A percentile compares a stretch with the other conserved stretches of the same genome.
phyloP scores from a whole-genome alignment of 2,329 filamentous ascomycete genomes.

The Podosphaera fusca region DNA sequence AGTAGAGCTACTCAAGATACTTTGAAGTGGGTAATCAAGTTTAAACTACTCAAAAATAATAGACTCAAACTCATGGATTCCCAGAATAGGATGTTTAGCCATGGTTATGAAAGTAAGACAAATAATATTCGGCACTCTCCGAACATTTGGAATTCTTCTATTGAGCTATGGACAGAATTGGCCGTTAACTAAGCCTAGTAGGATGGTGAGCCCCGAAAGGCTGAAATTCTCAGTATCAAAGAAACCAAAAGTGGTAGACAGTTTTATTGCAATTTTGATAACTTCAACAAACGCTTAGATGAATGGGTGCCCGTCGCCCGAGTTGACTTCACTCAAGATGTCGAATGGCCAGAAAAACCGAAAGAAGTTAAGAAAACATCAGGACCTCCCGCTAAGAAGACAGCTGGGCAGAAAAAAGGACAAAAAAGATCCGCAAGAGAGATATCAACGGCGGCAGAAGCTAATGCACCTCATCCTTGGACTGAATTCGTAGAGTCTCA shows the following conservation, averaged over 20 bases:
- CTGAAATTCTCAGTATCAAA: constrained; percentile 87
- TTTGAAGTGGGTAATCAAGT: constrained; percentile 34
- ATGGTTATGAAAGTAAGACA: constrained; percentile 17
- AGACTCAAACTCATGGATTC: constrained; percentile 5
- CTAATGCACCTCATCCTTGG: constrained; percentile 14
- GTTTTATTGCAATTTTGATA: constrained; percentile 16
- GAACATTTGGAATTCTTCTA: background rate
- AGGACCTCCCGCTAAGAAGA: constrained; percentile 21
- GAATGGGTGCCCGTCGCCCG: constrained; percentile 75
- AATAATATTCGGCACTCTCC: background rate
- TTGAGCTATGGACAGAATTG: background rate
- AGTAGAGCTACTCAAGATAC: constrained; percentile 70
- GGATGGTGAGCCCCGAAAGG: constrained; percentile 71
- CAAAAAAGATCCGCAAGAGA: constrained; percentile 19
- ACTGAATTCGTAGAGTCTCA: constrained; percentile 13
- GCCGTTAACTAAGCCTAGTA: constrained; percentile 14
- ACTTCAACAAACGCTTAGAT: constrained; percentile 16
- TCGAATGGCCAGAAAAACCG: constrained; percentile 76
- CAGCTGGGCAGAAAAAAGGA: constrained; percentile 17
- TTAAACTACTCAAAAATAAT: constrained; percentile 2
- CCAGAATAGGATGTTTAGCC: constrained; percentile 16
- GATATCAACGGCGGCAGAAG: constrained; percentile 14
- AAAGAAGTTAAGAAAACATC: constrained; percentile 55
- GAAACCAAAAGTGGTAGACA: constrained; percentile 61
- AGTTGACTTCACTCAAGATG: constrained; percentile 71